Evolutionary conservation across 2,329 filamentous ascomycete species (phyloP).

Genomic region (Epichloe amarillans): DNA sequence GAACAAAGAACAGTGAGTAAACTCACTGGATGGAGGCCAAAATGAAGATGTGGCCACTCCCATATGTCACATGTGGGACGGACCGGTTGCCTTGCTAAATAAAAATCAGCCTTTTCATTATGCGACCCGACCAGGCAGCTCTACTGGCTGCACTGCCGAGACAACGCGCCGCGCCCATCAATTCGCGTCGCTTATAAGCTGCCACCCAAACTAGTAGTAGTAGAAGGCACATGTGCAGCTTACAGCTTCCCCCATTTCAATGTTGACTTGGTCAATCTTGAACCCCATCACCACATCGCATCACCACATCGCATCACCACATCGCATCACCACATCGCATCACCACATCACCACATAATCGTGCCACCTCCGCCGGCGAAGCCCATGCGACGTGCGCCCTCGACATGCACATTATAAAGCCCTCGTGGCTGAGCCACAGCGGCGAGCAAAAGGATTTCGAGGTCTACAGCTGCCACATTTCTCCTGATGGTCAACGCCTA

Average conservation of each 20-base stretch:
- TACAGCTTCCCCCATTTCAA: not conserved
- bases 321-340: not conserved
- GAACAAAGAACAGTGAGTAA: no score
- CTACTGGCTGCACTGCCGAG: no score
- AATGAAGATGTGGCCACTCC: no score
- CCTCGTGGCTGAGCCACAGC: slow-evolving; percentile 89
- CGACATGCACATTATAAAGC: slow-evolving; percentile 79
- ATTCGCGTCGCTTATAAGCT: not conserved
- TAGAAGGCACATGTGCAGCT: no score
- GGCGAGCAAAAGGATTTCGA: slow-evolving; percentile 98
- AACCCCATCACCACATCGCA: not conserved
- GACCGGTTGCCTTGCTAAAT: no score
- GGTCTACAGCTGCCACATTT: slow-evolving; percentile 96
- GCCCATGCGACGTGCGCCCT: slow-evolving; percentile 8
- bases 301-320: not conserved
- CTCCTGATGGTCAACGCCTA: slow-evolving; percentile 79
- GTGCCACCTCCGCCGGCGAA: not conserved
- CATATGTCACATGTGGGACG: no score
- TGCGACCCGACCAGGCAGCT: no score
- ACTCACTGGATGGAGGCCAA: no score
- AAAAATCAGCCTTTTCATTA: no score
- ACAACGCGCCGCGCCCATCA: not conserved
- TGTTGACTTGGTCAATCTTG: not conserved
- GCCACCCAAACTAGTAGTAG: not conserved
- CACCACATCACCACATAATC: not conserved